phyloP scores from a whole-genome alignment of 495 filamentous ascomycete genomes.

The Aspergillus haitiensis region DNA sequence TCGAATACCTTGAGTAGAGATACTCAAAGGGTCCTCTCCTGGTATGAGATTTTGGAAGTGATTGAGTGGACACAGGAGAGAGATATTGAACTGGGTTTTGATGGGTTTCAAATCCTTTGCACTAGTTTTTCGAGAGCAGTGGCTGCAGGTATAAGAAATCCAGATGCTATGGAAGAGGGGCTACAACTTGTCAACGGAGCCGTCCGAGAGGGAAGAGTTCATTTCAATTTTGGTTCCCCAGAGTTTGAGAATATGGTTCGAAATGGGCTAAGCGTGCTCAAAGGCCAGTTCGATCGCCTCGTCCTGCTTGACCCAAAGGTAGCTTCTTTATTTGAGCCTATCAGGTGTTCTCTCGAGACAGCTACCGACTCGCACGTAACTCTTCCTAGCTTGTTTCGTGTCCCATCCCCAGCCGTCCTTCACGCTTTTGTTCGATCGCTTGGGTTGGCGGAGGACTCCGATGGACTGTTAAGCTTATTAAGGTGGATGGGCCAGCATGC shows the following conservation, averaged over 20 bases:
- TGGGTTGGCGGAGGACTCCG: constrained; percentile 48
- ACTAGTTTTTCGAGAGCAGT: constrained; percentile 44
- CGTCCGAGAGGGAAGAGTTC: constrained; percentile 12
- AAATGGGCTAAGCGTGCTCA: constrained; percentile 35
- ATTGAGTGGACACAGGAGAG: constrained; percentile 41
- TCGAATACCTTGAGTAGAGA: constrained; percentile 23
- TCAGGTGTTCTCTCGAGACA: constrained; percentile 20
- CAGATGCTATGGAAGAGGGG: constrained; percentile 29
- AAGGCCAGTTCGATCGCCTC: constrained; percentile 40
- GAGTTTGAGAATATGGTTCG: constrained; percentile 35
- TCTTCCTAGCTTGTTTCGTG: constrained; percentile 39
- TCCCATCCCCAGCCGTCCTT: constrained; percentile 47
- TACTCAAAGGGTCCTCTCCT: constrained; percentile 40
- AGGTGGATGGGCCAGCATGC: constrained; percentile 54
- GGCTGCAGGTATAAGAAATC: constrained; percentile 29
- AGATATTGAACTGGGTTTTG: constrained; percentile 40
- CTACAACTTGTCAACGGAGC: constrained; percentile 24
- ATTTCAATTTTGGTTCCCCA: constrained; percentile 5
- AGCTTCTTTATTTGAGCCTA: constrained; percentile 27
- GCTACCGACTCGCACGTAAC: constrained; percentile 19
- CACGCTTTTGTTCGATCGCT: constrained; percentile 56
- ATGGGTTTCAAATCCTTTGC: constrained; percentile 51
- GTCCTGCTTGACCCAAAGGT: constrained; percentile 34
- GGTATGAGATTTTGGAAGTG: constrained; percentile 40
- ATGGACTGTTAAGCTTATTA: constrained; percentile 51